Base-by-base conservation (phyloP, 202 grass and related monocot species). In the Saccharum hybrid region DNA sequence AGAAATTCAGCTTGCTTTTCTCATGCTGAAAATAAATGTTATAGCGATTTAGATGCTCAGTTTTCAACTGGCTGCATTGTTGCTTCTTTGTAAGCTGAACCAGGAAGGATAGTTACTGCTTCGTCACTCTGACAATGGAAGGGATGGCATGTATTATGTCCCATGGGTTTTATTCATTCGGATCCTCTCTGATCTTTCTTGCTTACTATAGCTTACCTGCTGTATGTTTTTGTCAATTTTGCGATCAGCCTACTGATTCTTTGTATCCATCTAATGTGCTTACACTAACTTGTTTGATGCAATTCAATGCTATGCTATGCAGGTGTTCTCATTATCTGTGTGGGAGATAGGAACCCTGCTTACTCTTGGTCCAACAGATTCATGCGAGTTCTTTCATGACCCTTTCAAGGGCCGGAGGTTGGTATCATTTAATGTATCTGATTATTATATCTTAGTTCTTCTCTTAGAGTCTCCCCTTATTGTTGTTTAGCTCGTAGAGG, bases 381-480 rank as follows among this genome's bases (percentile, higher is more conserved):
- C 91, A 2, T 98, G 92, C 41, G 93, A 98, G 34, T 96, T 98
- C 79, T 98, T 94, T 75, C 96, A 98, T 77, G 96, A 98, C 38
- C 93, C 96, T 36, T 94, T 94, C 61, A 91, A 94, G 78, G 96
- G 96, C 10, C 87, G 68, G 66, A 92, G 89, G 96, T 96, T 74
- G 11, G 82, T 88, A 0, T 77, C 60, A 1, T 66, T 77, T 52
- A 1, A 36, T 19, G 0, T 73, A 66, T 77, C 21, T 78, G 14
- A 67, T 66, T 43, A 34, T 28, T 28, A 28, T 28, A 28, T 1
- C 68, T 23, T 4, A 2, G 13, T 65, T 39, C 4, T 77, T 34
- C 9, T 72, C 67, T 8, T 16, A 28, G 31, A n/a, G 13, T 82
- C 18, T 72, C 41, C 57, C 78, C 8, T 38, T 41, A 7, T 33